Base-by-base conservation (phyloP, 345 rosid genomes). In the Citrus australasica region DNA sequence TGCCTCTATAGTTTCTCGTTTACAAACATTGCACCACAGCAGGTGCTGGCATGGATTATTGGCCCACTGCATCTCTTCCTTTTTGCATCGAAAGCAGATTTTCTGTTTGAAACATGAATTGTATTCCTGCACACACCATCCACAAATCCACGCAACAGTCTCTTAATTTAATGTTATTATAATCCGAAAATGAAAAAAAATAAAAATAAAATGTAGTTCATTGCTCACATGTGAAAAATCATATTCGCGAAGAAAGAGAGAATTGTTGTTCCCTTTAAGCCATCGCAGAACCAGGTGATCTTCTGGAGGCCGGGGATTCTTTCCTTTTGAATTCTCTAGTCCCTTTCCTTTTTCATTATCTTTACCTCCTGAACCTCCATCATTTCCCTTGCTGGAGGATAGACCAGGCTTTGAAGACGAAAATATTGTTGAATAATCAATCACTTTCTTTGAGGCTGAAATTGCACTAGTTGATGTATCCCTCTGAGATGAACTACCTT, bases 11-110 rank as follows among this genome's bases (percentile, higher is more conserved):
- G 87, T 79, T 73, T 84, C 76, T 48, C 60, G 82, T 81, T 83
- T 89, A 76, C 98, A 94, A 33, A 75, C 83, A 30, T 55, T 71
- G 84, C 98, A 94, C 97, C 98, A 94, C 58, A 94, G 83, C 79
- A 79, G 79, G 89, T 91, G 96, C 76, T 60, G 76, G 81, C 98
- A 94, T 17, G 98, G 97, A 74, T 83, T 83, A 85, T 91, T 90
- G 46, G 90, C 93, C 88, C 89, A 91, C 72, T 82, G 46, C 79
- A 89, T 62, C 82, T 69, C 64, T 14, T 46, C 82, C 80, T 82
- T 79, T 64, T 84, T 86, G 87, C 98, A 94, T 72, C 89, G 84
- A 69, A 91, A 91, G 88, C 98, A 94, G 77, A 74, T 83, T 10
- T 89, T 86, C 40, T 80, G 67, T 79, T 4, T 42, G 69, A 84